Conservation (phyloP, 352 stramenopile genomes). For the Thraustotheca clavata region DNA sequence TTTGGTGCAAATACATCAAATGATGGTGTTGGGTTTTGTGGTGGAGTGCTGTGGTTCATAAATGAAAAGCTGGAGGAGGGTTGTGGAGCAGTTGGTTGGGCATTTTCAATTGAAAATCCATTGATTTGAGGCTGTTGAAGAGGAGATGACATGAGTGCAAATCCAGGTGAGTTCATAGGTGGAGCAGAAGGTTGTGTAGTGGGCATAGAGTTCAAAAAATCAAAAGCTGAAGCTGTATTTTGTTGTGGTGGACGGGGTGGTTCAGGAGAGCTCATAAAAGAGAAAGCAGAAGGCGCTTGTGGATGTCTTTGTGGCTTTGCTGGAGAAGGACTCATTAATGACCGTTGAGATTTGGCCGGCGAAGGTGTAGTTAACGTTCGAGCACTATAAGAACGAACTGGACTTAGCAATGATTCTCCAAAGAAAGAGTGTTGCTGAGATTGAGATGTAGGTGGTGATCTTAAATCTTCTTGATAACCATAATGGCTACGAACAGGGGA, state of each 20-base stretch:
- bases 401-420: background rate
- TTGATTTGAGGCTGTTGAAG: conserved; percentile 24
- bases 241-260: background rate
- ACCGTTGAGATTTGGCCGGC: background rate
- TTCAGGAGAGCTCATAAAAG: background rate
- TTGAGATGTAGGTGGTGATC: background rate
- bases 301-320: background rate
- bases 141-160: background rate
- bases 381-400: background rate
- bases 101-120: conserved; percentile 32
- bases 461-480: conserved; percentile 24
- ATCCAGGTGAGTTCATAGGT: background rate
- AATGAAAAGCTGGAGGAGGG: conserved; percentile 12
- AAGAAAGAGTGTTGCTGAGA: background rate
- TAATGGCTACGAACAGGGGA: background rate
- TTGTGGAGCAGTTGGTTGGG: background rate
- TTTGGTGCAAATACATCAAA: conserved; percentile 52
- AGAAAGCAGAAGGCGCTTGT: conserved; percentile 3
- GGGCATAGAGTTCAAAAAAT: too few species aligned
- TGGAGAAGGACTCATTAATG: background rate
- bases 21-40: conserved; percentile 28
- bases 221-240: too few species aligned
- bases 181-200: background rate
- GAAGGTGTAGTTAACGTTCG: background rate
- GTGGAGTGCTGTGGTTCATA: conserved; percentile 23